Conservation (phyloP, 768 basidiomycete genomes). For the Stropharia rugosoannulata region DNA sequence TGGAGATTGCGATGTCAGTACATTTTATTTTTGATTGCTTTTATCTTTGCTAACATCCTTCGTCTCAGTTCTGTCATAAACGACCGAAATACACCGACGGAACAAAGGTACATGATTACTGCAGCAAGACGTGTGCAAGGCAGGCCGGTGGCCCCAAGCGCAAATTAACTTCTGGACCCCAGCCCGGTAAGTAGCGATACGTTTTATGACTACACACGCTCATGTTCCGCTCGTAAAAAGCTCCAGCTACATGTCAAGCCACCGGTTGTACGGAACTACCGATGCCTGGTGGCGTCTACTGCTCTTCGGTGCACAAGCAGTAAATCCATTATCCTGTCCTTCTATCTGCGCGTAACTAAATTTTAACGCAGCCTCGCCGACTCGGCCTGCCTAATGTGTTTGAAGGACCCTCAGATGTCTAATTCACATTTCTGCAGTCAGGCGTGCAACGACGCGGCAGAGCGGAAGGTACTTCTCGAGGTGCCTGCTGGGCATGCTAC, state of each 20-base stretch:
- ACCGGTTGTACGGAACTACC: constrained; percentile 49
- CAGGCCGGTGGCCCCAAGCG: constrained; percentile 34
- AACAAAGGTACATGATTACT: constrained; percentile 57
- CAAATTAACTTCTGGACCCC: constrained; percentile 21
- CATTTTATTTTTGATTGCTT: constrained; percentile 7
- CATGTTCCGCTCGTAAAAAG: constrained; percentile 6
- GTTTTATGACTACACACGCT: constrained; percentile 3
- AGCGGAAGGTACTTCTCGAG: constrained; percentile 58
- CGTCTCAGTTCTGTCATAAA: constrained; percentile 51
- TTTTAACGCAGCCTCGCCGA: constrained; percentile 36
- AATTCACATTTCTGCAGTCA: constrained; percentile 65
- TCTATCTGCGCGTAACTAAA: background rate
- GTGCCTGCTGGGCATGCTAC: constrained; percentile 59
- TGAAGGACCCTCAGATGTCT: constrained; percentile 50
- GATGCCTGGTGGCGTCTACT: constrained; percentile 46
- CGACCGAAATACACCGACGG: constrained; percentile 62
- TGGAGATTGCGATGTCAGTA: constrained; percentile 51
- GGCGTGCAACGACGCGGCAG: constrained; percentile 53
- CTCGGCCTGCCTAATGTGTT: constrained; percentile 58
- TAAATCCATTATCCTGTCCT: constrained; percentile 20
- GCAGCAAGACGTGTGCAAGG: constrained; percentile 61
- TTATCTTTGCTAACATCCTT: constrained; percentile 2
- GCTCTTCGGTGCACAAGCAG: constrained; percentile 52
- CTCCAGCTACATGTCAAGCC: constrained; percentile 45
- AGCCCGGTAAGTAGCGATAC: constrained; percentile 15